phyloP scores from a whole-genome alignment of 1,284 basidiomycete species.

The Puccinia polysora region DNA sequence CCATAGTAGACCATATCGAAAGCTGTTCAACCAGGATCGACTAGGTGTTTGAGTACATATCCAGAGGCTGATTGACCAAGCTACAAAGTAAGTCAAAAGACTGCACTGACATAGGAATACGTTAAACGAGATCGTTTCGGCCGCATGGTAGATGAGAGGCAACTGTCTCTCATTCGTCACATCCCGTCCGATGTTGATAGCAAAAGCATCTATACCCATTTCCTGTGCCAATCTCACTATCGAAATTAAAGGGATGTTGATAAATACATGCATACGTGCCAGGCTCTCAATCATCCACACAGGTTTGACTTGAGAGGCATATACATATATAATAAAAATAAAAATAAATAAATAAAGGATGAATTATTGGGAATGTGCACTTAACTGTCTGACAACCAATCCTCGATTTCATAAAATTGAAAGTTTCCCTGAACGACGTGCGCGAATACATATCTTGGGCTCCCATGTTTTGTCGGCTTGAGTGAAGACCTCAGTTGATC shows the following conservation, averaged over 20 bases:
- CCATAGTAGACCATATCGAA: constrained; percentile 41
- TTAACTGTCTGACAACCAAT: constrained; percentile 37
- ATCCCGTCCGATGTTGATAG: constrained; percentile 38
- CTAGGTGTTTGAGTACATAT: background rate
- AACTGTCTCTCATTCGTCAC: constrained; percentile 33
- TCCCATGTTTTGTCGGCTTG: background rate
- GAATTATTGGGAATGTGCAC: background rate
- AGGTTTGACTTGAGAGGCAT: too few relatives aligned
- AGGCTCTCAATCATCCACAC: too few relatives aligned
- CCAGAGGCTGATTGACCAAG: background rate
- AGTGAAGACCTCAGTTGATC: too few relatives aligned
- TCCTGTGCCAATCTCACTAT: constrained; percentile 14
- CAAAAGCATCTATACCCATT: constrained; percentile 41
- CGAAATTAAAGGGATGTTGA: too few relatives aligned
- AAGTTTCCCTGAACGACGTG: constrained; percentile 39
- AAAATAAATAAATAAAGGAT: background rate
- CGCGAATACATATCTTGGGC: constrained; percentile 32
- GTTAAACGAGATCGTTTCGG: constrained; percentile 25
- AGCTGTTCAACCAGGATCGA: constrained; percentile 1
- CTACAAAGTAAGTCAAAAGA: background rate
- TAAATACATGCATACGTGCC: too few relatives aligned
- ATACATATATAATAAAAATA: background rate
- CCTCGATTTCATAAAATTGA: constrained; percentile 23
- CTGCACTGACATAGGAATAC: constrained; percentile 19
- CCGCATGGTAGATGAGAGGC: constrained; percentile 27